phyloP scores from a whole-genome alignment of 2,329 filamentous ascomycete species.

The Sporothrix brunneoviolacea region DNA sequence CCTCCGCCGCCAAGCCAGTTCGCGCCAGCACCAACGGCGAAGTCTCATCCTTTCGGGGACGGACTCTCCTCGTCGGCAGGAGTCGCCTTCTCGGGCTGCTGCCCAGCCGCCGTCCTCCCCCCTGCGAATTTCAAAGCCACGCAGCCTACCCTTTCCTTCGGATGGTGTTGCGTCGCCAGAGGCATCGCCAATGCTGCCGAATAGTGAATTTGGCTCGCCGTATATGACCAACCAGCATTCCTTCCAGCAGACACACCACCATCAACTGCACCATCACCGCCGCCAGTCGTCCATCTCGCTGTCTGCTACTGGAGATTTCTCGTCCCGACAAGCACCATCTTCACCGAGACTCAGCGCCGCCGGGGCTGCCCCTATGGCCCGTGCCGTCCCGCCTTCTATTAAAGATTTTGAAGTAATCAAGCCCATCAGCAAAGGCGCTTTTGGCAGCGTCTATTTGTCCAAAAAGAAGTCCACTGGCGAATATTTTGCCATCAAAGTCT shows the following conservation, averaged over 20 bases:
- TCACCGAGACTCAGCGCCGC: conserved; percentile 77
- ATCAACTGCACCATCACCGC: conserved; percentile 58
- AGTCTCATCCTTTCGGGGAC: conserved; percentile 72
- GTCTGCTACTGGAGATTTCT: conserved; percentile 35
- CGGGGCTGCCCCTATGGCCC: conserved; percentile 71
- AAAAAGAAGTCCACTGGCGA: conserved; percentile 99
- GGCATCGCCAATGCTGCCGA: conserved; percentile 78
- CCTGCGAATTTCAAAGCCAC: conserved; percentile 75
- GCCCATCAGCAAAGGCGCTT: conserved; percentile 96
- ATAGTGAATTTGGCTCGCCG: conserved; percentile 75
- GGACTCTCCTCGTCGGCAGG: conserved; percentile 69
- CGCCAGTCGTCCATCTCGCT: conserved; percentile 82
- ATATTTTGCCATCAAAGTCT: conserved; percentile 96
- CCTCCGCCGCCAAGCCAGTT: conserved; percentile 68
- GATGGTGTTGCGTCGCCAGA: conserved; percentile 76
- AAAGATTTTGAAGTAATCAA: conserved; percentile 99
- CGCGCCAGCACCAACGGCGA: conserved; percentile 75
- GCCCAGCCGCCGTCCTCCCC: conserved; percentile 68
- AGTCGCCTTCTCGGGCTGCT: conserved; percentile 72
- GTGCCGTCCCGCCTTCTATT: conserved; percentile 88
- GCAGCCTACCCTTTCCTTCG: conserved; percentile 50
- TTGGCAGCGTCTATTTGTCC: conserved; percentile 93
- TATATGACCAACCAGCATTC: conserved; percentile 41
- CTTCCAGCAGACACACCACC: conserved; percentile 56
- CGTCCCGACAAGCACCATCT: conserved; percentile 58